Evolutionary conservation across 1,139 yeast genomes (phyloP).

Genomic region (Geotrichum reessii): DNA sequence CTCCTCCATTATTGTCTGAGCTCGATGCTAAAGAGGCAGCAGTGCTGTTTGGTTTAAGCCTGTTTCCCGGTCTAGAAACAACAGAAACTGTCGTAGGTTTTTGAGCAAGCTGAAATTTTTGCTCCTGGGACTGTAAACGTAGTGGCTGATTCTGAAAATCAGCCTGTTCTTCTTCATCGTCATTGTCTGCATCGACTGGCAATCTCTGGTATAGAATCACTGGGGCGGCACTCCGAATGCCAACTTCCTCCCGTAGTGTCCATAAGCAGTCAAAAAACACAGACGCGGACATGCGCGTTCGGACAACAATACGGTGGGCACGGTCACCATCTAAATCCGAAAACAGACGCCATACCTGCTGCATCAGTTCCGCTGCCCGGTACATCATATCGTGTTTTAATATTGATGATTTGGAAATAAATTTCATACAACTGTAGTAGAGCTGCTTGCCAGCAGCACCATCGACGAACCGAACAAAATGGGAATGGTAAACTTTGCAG

Average conservation of each 20-base stretch:
- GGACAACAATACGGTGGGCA: conserved; percentile 43
- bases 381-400: conserved; percentile 88
- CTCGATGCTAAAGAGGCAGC: neutral
- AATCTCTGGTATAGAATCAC: conserved; percentile 21
- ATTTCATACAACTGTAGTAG: conserved; percentile 16
- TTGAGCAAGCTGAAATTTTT: neutral
- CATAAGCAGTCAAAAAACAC: conserved; percentile 87
- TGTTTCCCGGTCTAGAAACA: neutral
- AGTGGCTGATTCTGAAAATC: neutral
- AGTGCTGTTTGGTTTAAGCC: neutral
- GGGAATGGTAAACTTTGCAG: conserved; percentile 72
- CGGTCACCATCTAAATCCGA: neutral
- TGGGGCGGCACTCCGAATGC: conserved; percentile 40
- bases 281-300: conserved; percentile 85
- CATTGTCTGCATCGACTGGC: neutral
- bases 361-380: conserved; percentile 88
- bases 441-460: neutral
- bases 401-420: conserved; percentile 74
- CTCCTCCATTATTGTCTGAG: neutral
- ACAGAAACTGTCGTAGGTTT: neutral
- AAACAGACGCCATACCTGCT: conserved; percentile 87
- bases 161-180: neutral
- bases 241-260: conserved; percentile 77
- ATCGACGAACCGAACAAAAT: conserved; percentile 39
- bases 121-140: neutral